These are phyloP conservation scores for Nyctanthes arbortristis DNA, from an alignment of 257 asterid species.

Conservation along the genomic window DNA sequence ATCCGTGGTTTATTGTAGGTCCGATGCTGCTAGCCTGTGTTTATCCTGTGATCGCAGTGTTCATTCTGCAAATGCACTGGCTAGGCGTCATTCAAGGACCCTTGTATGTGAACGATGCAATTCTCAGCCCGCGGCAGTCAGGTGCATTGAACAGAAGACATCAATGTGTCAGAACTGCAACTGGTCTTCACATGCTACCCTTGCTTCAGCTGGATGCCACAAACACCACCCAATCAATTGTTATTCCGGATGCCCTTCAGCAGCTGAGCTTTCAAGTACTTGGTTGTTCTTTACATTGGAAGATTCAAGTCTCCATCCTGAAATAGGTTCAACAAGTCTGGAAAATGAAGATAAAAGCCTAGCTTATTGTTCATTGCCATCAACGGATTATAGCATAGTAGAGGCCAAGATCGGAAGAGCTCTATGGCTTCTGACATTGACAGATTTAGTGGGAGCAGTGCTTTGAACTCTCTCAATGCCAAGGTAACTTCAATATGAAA, in stretches of 20 bases:
- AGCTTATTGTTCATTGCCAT: conserved; percentile 7
- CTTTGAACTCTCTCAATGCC: conserved; percentile 17
- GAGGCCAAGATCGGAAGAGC: conserved; percentile 38
- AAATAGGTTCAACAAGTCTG: conserved; percentile 18
- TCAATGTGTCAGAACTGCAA: conserved; percentile 70
- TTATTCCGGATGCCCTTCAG: conserved; percentile 68
- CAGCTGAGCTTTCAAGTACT: conserved; percentile 56
- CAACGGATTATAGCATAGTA: conserved; percentile 22
- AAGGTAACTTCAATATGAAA: conserved; percentile 38
- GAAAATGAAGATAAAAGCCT: conserved; percentile 30
- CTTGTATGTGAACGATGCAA: conserved; percentile 61
- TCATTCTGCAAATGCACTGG: conserved; percentile 68
- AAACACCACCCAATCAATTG: conserved; percentile 45
- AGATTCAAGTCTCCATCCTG: conserved; percentile 21
- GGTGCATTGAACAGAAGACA: conserved; percentile 49
- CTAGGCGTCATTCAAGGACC: conserved; percentile 59
- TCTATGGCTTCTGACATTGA: conserved; percentile 30
- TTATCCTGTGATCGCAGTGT: conserved; percentile 64
- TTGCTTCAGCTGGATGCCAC: conserved; percentile 27
- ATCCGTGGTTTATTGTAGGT: conserved; percentile 53
- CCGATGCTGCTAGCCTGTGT: conserved; percentile 64
- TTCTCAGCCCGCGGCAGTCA: conserved; percentile 44
- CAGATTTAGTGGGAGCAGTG: conserved; percentile 28
- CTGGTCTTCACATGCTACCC: conserved; percentile 36
- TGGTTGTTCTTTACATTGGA: conserved; percentile 60